phyloP scores from a whole-genome alignment of 2,329 filamentous ascomycete genomes.

The Thelonectria olida region DNA sequence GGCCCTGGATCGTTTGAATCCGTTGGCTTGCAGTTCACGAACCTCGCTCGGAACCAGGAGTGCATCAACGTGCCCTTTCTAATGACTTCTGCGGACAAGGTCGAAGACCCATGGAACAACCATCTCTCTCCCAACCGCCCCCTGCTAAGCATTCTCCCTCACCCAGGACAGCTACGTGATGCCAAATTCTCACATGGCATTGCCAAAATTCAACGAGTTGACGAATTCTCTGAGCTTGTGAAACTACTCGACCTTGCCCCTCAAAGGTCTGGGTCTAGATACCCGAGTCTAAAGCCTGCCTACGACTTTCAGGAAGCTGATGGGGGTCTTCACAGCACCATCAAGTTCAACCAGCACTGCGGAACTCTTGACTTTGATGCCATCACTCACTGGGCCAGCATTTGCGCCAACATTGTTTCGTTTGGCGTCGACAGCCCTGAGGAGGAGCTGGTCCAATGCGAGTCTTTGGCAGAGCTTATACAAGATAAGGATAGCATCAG shows the following conservation, averaged over 20 bases:
- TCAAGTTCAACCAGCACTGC: slow-evolving; percentile 32
- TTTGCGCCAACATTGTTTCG: slow-evolving; percentile 19
- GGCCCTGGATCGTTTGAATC: slow-evolving; percentile 24
- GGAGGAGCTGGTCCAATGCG: neutral
- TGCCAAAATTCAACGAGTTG: neutral
- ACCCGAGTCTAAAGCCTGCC: slow-evolving; percentile 10
- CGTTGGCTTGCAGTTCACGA: slow-evolving; percentile 31
- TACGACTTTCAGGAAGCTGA: slow-evolving; percentile 17
- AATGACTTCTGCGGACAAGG: slow-evolving; percentile 3
- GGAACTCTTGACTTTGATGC: slow-evolving; percentile 23
- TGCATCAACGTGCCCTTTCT: slow-evolving; percentile 14
- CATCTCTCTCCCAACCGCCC: slow-evolving; percentile 22
- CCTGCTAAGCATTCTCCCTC: slow-evolving; percentile 15
- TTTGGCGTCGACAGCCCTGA: neutral
- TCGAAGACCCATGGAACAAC: slow-evolving; percentile 32
- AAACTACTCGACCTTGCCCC: slow-evolving; percentile 13
- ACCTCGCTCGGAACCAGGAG: slow-evolving; percentile 1
- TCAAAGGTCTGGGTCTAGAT: neutral
- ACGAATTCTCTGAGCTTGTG: slow-evolving; percentile 1
- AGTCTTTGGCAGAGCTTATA: neutral
- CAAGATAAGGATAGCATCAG: neutral
- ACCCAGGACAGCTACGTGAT: slow-evolving; percentile 19
- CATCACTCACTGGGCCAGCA: slow-evolving; percentile 20
- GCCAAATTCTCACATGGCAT: slow-evolving; percentile 5
- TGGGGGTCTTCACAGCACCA: neutral